Base-by-base conservation (phyloP, 371 early-diverging fungal species). In the Mortierella sp. region DNA sequence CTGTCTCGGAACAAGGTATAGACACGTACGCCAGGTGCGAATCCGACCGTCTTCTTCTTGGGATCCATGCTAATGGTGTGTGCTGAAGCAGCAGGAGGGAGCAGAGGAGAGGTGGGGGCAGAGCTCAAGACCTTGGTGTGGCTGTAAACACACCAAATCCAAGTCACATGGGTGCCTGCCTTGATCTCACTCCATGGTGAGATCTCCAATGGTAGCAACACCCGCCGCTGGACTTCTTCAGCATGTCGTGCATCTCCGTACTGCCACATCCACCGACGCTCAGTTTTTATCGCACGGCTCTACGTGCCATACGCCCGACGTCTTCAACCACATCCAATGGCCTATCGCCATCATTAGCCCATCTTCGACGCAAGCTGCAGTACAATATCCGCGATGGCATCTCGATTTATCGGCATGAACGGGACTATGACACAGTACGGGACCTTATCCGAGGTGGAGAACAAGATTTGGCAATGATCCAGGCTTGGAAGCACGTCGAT, bases 41-140 rank as follows among this genome's bases (percentile, higher is more conserved):
- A 76, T 57, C 77, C 77, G 46, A 76, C 77, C 21, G 77, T 76
- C 70, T 76, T 76, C 66, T 76, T 76, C 56, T 69, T 76, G 54
- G 77, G 70, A 61, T 76, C 77, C 77, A 76, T 76, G 9, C 29
- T 57, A 61, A 17, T 50, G 46, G 29, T 7, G 34, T 45, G 17
- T 34, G 44, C 22, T 8, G 5, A 45, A n/a, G 45, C 45, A 44
- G 17, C 22, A 3, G 43, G 8, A 17, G 25, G 10, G 17, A 8
- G 41, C 3, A 8, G 39, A 14, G 27, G 17, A 43, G 37, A 46
- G 45, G 37, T 40, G 59, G 25, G 19, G 41, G 19, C 53, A 24
- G 43, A 31, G 24, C 19, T n/a, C n/a, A n/a, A n/a, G n/a, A n/a
- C n/a, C n/a, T n/a, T n/a, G n/a, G n/a, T n/a, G n/a, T n/a, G n/a